Evolutionary conservation across 176 grass and related monocot genomes (phyloP), one percentile per base, ranked within the genome.

Genomic region (Melocanna baccifera): DNA sequence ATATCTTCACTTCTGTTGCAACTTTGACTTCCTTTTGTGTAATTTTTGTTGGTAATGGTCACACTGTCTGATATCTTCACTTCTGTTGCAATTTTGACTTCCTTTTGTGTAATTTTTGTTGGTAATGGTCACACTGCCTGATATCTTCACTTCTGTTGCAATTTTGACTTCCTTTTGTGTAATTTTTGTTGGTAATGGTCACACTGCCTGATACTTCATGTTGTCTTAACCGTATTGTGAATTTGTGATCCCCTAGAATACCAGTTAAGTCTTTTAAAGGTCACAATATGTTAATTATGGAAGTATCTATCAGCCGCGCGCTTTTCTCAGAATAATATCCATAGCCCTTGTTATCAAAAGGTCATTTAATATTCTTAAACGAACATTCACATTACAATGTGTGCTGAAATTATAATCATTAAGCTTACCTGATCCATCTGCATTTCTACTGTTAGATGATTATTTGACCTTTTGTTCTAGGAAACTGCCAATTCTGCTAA

Each of bases 391-490:
- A 61, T 62, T 61, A 42, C 20, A 18, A 13, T 58, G 5, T 57
- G 36, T 77, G 55, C 14, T 62, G n/a, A 77, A 77, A 42, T 25
- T 18, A 52, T 75, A 75, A 22, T 19, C n/a, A 61, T 77, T 77
- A 18, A 37, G 75, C 29, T 62, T 77, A 55, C 41, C 34, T 14
- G 34, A 41, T 19, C 37, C n/a, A 59, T 28, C 56, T 62, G 55
- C 13, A 26, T 62, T 6, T 59, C 13, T 15, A 57, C 55, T 62
- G 23, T 73, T 52, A 73, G 48, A 18, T 51, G 48, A 51, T 51
- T 51, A 18, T 64, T 64, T 64, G 13, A 64, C 28, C 61, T 7
- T 64, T 12, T 32, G 28, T 32, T 16, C 12, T 32, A 16, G 28
- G 6, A 64, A 32, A 64, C 28, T 32, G 5, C 2, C 1, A 64